These are phyloP conservation scores for Leishmania major DNA, from an alignment of 208 protist species.

Conservation along the genomic window DNA sequence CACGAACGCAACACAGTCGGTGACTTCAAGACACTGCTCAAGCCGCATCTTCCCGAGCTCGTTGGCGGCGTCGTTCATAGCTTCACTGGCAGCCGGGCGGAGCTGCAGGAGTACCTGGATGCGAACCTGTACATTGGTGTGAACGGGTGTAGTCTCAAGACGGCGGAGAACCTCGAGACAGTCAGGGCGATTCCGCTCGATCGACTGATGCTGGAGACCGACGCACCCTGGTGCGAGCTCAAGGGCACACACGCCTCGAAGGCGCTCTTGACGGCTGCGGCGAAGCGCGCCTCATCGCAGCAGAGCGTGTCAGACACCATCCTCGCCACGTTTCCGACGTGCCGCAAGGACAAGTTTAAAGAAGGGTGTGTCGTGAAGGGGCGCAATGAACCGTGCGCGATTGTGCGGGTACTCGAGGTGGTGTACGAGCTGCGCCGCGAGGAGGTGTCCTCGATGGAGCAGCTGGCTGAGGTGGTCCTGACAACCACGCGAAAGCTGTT, in stretches of 20 bases:
- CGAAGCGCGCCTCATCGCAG: background rate
- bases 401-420: conserved; percentile 68
- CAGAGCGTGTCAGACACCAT: conserved; percentile 44
- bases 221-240: conserved; percentile 95
- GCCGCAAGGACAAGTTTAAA: conserved; percentile 75
- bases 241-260: conserved; percentile 89
- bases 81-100: conserved; percentile 90
- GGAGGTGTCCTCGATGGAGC: conserved; percentile 47
- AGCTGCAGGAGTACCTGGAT: conserved; percentile 77
- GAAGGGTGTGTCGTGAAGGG: conserved; percentile 67
- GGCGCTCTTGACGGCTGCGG: conserved; percentile 31
- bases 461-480: conserved; percentile 46
- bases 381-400: conserved; percentile 70
- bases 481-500: conserved; percentile 66
- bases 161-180: conserved; percentile 86
- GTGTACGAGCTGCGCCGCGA: conserved; percentile 64
- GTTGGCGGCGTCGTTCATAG: conserved; percentile 94
- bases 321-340: conserved; percentile 39
- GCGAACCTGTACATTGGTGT: conserved; percentile 93
- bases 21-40: conserved; percentile 83
- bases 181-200: conserved; percentile 83
- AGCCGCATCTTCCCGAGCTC: conserved; percentile 47
- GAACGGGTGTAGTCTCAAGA: conserved; percentile 96
- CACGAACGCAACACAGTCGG: conserved; percentile 91
- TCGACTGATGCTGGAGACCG: conserved; percentile 94